phyloP scores from a whole-genome alignment of 495 filamentous ascomycete genomes.

The Pyronema domesticum region DNA sequence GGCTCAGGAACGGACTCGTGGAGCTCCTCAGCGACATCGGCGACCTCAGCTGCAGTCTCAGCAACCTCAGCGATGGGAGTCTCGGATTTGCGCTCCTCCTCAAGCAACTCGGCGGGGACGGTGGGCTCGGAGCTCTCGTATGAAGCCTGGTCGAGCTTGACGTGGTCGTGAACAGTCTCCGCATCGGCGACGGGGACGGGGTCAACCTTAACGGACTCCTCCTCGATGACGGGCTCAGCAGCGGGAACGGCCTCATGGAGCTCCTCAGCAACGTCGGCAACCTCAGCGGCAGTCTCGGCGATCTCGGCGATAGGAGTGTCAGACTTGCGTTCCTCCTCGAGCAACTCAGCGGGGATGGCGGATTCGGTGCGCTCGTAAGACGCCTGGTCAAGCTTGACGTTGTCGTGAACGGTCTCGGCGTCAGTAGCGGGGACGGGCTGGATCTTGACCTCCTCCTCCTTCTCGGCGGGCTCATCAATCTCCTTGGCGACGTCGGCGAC shows the following conservation, averaged over 20 bases:
- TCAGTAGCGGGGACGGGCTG: conserved; percentile 59
- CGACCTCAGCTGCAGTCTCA: conserved; percentile 1
- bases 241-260: not conserved
- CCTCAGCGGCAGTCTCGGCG: conserved; percentile 4
- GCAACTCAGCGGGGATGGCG: not conserved
- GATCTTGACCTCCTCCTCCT: conserved; percentile 23
- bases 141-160: conserved; percentile 58
- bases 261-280: conserved; percentile 2
- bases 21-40: not conserved
- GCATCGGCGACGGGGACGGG: not conserved
- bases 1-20: not conserved
- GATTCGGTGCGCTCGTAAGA: conserved; percentile 62
- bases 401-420: conserved; percentile 30
- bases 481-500: conserved; percentile 3
- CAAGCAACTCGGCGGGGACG: not conserved
- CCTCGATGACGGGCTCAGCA: not conserved
- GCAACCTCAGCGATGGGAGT: conserved; percentile 1
- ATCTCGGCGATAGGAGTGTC: not conserved
- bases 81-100: conserved; percentile 1
- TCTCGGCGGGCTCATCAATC: not conserved
- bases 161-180: conserved; percentile 32
- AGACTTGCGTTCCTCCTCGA: not conserved
- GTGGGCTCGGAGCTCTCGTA: conserved; percentile 54
- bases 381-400: conserved; percentile 56
- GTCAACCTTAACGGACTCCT: not conserved